These are phyloP conservation scores for Infundibulicybe gibba DNA, from an alignment of 768 basidiomycete species.

Conservation along the genomic window DNA sequence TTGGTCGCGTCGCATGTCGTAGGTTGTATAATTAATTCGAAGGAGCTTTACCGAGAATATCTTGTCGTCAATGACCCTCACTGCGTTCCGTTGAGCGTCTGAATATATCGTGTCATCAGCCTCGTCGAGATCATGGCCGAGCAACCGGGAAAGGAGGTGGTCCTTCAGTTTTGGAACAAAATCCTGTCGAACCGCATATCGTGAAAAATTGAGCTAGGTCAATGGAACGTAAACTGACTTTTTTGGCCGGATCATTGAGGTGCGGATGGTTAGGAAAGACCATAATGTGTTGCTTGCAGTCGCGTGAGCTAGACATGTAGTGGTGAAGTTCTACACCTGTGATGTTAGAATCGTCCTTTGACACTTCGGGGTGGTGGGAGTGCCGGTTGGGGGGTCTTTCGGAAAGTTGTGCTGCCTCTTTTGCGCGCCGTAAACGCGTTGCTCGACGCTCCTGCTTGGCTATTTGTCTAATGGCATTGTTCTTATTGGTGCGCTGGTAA, in stretches of 20 bases:
- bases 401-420: background rate
- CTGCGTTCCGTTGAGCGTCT: constrained; percentile 11
- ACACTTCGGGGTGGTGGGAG: too few relatives aligned
- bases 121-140: constrained; percentile 4
- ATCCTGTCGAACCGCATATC: constrained; percentile 6
- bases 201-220: background rate
- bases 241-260: constrained; percentile 5
- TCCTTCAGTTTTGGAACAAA: constrained; percentile 18
- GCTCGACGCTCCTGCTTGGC: constrained; percentile 6
- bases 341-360: background rate
- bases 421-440: background rate
- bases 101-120: constrained; percentile 9
- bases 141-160: constrained; percentile 20
- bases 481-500: constrained; percentile 29
- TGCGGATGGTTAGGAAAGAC: constrained; percentile 2
- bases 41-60: constrained; percentile 26
- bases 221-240: background rate
- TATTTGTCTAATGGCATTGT: constrained; percentile 16
- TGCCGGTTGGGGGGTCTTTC: background rate
- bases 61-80: constrained; percentile 16
- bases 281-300: background rate
- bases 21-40: constrained; percentile 34
- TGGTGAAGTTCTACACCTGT: background rate
- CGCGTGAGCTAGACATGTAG: background rate
- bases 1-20: constrained; percentile 28